A percentile compares a stretch with the other conserved stretches of the same genome.
Conservation (phyloP, 768 basidiomycete genomes). For the Hygrophoropsis aurantiaca region DNA sequence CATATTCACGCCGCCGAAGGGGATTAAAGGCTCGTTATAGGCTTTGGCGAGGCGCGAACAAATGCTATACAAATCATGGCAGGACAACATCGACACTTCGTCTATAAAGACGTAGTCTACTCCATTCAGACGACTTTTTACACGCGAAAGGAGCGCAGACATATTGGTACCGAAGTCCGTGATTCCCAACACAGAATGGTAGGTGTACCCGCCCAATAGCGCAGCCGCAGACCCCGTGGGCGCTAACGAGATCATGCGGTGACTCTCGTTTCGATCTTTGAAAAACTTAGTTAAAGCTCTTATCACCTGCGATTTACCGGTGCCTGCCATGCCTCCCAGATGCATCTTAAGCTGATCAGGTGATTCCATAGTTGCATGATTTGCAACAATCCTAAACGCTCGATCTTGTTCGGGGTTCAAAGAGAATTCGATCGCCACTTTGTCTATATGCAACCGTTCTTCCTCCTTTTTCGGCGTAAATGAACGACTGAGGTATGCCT, state of each 20-base stretch:
- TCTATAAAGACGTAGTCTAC: constrained; percentile 43
- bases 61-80: constrained; percentile 30
- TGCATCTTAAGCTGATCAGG: constrained; percentile 31
- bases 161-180: constrained; percentile 1
- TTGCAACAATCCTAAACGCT: constrained; percentile 29
- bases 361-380: constrained; percentile 13
- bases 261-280: constrained; percentile 12
- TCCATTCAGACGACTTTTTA: constrained; percentile 6
- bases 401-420: constrained; percentile 33
- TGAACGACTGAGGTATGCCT: too few relatives aligned
- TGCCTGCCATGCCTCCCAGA: constrained; percentile 34
- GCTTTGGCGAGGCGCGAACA: constrained; percentile 22
- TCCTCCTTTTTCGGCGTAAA: too few relatives aligned
- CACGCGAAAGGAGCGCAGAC: neutral
- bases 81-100: constrained; percentile 44
- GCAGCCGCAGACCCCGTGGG: constrained; percentile 36
- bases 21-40: constrained; percentile 12
- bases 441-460: too few relatives aligned
- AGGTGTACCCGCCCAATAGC: constrained; percentile 33
- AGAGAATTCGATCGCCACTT: too few relatives aligned
- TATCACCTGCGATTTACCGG: constrained; percentile 32
- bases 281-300: constrained; percentile 23
- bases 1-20: constrained; percentile 38
- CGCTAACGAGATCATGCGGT: constrained; percentile 24
- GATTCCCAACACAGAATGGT: constrained; percentile 34